Conservation (phyloP, 257 asterid genomes). For the Paulownia fortunei region DNA sequence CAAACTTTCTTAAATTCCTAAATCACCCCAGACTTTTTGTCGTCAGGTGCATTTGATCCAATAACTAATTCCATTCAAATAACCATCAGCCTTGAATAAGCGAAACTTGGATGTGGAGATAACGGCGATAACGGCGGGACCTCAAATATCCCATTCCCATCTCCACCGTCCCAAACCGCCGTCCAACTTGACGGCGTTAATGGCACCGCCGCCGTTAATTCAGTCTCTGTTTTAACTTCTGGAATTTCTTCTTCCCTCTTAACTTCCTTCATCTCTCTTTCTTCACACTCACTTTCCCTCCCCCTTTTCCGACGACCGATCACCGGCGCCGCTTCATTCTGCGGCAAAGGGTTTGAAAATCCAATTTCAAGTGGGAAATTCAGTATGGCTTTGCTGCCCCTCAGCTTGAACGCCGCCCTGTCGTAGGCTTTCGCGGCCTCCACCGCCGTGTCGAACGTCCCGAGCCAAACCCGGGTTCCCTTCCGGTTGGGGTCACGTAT, state of each 20-base stretch:
- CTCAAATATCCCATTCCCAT: constrained; percentile 81
- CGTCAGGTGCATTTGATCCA: constrained; percentile 49
- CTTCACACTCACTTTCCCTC: constrained; percentile 41
- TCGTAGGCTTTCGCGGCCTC: constrained; percentile 81
- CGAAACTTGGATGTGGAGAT: constrained; percentile 50
- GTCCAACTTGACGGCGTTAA: constrained; percentile 92
- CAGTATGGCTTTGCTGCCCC: constrained; percentile 72
- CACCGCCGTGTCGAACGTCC: constrained; percentile 70
- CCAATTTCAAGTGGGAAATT: constrained; percentile 84
- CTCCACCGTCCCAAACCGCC: constrained; percentile 79
- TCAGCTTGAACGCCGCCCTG: constrained; percentile 73
- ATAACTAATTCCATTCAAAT: constrained; percentile 23
- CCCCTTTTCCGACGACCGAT: constrained; percentile 51
- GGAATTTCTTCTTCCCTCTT: constrained; percentile 43
- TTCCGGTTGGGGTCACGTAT: constrained; percentile 75
- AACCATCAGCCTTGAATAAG: constrained; percentile 46
- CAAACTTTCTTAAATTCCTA: background rate
- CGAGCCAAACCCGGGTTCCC: constrained; percentile 79
- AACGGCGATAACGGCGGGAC: constrained; percentile 83
- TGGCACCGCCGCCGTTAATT: constrained; percentile 48
- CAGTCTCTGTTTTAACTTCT: constrained; percentile 34
- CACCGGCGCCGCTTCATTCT: constrained; percentile 29
- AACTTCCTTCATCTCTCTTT: constrained; percentile 42
- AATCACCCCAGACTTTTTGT: constrained; percentile 54
- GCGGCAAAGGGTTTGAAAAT: constrained; percentile 23